Evolutionary conservation across 768 basidiomycete species (phyloP), one percentile per base, ranked within the genome.

Genomic region (Psilocybe tampanensis): DNA sequence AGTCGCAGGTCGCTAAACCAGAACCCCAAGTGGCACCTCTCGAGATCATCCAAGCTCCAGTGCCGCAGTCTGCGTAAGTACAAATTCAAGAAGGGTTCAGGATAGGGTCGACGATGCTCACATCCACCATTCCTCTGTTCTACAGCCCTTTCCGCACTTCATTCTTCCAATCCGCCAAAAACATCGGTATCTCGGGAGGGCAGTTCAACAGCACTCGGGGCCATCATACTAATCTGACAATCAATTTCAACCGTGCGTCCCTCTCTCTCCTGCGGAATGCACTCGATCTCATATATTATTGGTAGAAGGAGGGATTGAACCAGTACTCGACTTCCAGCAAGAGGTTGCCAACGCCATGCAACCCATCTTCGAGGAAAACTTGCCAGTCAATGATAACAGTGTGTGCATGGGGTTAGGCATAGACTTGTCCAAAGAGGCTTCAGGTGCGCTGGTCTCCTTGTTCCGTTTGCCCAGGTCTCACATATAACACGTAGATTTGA

Each of bases 201-300:
- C 34, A 52, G 13, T 52, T 52, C 36, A 52, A 42, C 18, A 42
- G 21, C 39, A 52, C 51, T 42, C 19, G 15, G 19, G 51, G 51
- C 17, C 36, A 42, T 17, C 51, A 41, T 19, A 52, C 41, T 8
- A 52, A 42, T 23, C 36, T 52, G 8, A 52, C 51, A 15, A 52
- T 52, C 36, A 52, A 52, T 19, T n/a, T 45, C 23, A 23, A 45
- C 22, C 44, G 44, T 45, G 26, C 15, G 44, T 45, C 21, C 13
- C n/a, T 24, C 22, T 23, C 22, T 3, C 6, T 13, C 4, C 29
- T 29, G 5, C n/a, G 15, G n/a, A 13, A 8, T 4, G 6, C 15
- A 13, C 4, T n/a, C 4, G n/a, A 15, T 39, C 36, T 13, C 3
- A 39, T 39, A 39, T 39, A 13, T 5, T 39, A n/a, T n/a, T 39